Conservation (phyloP, 257 asterid genomes). For the Salvia hispanica region DNA sequence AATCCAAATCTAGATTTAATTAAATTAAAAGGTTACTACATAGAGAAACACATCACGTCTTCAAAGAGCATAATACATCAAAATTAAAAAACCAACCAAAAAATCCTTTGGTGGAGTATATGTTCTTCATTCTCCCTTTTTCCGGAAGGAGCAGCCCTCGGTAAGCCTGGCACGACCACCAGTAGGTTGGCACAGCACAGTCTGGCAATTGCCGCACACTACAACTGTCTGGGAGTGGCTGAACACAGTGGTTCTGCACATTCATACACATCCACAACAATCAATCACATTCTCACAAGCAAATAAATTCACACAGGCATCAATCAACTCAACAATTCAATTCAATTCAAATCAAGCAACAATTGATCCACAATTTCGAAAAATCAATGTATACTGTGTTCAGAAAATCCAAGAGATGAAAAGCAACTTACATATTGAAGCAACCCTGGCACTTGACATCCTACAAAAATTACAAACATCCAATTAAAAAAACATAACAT, state of each 20-base stretch:
- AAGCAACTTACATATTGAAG: slow-evolving; percentile 56
- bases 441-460: slow-evolving; percentile 66
- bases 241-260: slow-evolving; percentile 26
- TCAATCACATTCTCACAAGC: background rate
- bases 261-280: background rate
- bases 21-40: background rate
- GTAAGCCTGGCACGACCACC: too few relatives aligned
- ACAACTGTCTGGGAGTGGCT: slow-evolving; percentile 30
- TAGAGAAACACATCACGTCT: background rate
- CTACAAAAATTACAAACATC: background rate
- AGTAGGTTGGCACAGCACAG: slow-evolving; percentile 4
- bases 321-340: too few relatives aligned
- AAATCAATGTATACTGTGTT: background rate
- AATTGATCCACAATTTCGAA: background rate
- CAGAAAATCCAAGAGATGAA: background rate
- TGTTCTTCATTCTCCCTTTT: slow-evolving; percentile 57
- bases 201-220: slow-evolving; percentile 42
- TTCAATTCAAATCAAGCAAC: background rate
- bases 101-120: background rate
- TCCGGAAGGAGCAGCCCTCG: slow-evolving; percentile 9
- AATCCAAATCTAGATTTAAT: background rate
- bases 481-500: background rate
- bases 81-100: background rate
- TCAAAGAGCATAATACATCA: background rate
- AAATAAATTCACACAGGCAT: background rate